Evolutionary conservation across 2,329 filamentous ascomycete genomes (phyloP).

Genomic region (Aspergillus clavatus): DNA sequence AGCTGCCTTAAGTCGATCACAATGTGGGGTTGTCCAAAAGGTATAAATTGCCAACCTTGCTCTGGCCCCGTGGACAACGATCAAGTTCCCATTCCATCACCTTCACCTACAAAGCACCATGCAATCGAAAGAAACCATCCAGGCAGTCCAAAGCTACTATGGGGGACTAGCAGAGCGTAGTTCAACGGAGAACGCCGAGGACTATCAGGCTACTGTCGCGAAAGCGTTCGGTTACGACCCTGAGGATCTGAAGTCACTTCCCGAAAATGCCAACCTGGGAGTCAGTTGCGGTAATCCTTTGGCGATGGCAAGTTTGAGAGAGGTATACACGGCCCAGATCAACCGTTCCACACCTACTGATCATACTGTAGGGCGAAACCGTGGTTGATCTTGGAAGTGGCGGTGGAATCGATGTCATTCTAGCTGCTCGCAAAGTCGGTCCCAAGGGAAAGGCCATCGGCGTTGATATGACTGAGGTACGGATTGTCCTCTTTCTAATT

Average conservation of each 20-base stretch:
- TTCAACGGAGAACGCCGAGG: not conserved
- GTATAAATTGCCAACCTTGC: not conserved
- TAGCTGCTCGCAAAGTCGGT: slow-evolving; percentile 47
- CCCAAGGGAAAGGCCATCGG: slow-evolving; percentile 51
- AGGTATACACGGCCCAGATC: slow-evolving; percentile 27
- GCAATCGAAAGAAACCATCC: not conserved
- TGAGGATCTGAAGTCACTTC: slow-evolving; percentile 45
- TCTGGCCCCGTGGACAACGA: not conserved
- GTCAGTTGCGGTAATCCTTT: slow-evolving; percentile 53
- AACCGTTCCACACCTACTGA: not conserved
- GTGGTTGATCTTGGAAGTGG: slow-evolving; percentile 56
- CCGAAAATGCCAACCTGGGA: slow-evolving; percentile 48
- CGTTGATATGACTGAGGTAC: slow-evolving; percentile 59
- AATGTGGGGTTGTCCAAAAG: not conserved
- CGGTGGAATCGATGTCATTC: slow-evolving; percentile 56
- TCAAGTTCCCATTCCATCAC: not conserved
- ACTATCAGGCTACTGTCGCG: slow-evolving; percentile 30
- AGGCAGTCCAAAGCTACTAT: not conserved
- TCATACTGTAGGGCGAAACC: slow-evolving; percentile 46
- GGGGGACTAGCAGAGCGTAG: not conserved
- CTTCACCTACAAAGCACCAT: not conserved
- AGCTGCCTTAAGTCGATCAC: no score
- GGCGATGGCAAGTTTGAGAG: slow-evolving; percentile 44
- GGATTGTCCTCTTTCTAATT: slow-evolving; percentile 2
- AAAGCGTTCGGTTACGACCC: slow-evolving; percentile 51